phyloP scores from a whole-genome alignment of 768 basidiomycete genomes.

The Lactarius sp. region DNA sequence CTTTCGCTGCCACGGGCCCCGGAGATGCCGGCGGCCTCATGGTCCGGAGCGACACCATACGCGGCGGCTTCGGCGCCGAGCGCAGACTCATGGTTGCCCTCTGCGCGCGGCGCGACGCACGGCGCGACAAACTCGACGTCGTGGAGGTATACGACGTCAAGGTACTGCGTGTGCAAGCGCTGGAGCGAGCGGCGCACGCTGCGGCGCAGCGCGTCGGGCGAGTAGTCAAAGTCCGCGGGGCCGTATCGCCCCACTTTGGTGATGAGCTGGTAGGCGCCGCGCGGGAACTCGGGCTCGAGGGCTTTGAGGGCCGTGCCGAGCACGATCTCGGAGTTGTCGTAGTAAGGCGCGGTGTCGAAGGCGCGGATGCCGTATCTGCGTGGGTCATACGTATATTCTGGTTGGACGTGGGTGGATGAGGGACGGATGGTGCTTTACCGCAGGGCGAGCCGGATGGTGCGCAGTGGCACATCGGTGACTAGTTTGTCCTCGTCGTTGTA shows the following conservation, averaged over 20 bases:
- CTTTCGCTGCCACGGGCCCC: slow-evolving; percentile 34
- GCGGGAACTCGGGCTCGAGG: slow-evolving; percentile 65
- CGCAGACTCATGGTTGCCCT: slow-evolving; percentile 54
- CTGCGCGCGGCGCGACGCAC: slow-evolving; percentile 42
- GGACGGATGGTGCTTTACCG: slow-evolving; percentile 40
- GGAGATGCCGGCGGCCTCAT: slow-evolving; percentile 45
- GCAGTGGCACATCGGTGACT: slow-evolving; percentile 50
- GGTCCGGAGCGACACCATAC: slow-evolving; percentile 61
- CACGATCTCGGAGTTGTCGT: slow-evolving; percentile 75
- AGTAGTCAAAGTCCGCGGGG: slow-evolving; percentile 63
- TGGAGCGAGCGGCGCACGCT: slow-evolving; percentile 63
- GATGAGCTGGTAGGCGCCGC: slow-evolving; percentile 73
- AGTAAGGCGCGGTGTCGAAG: slow-evolving; percentile 80
- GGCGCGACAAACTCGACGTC: slow-evolving; percentile 77
- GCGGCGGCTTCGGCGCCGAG: slow-evolving; percentile 46
- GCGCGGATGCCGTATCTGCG: slow-evolving; percentile 72
- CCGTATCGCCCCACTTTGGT: slow-evolving; percentile 86
- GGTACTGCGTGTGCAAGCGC: slow-evolving; percentile 68
- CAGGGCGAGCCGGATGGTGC: slow-evolving; percentile 68
- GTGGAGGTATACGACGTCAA: slow-evolving; percentile 79
- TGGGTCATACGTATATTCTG: background rate
- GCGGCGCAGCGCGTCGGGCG: slow-evolving; percentile 55
- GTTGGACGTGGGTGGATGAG: slow-evolving; percentile 11
- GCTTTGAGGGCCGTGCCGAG: slow-evolving; percentile 60
- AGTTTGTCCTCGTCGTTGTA: slow-evolving; percentile 64